Base-by-base conservation (phyloP, 2,329 filamentous ascomycete genomes). In the Neoascochyta sp. region DNA sequence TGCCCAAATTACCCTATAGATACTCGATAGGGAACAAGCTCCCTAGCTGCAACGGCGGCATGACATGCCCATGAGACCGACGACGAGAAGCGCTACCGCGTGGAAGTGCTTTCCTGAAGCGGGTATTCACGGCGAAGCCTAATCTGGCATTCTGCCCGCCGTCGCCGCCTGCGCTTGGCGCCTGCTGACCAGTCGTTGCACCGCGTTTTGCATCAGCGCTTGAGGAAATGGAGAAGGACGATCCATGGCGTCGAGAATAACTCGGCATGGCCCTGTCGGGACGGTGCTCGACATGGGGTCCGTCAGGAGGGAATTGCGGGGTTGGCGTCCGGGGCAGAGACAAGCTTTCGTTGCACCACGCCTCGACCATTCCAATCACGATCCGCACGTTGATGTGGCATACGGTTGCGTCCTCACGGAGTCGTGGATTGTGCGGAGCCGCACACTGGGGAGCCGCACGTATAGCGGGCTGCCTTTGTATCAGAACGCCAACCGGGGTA, bases 1-100 rank as follows among this genome's bases (percentile, higher is more conserved):
- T 41, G 33, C 27, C 29, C 10, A 19, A 41, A 54, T 60, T 58
- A 58, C 53, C 54, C 54, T 49, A 57, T 57, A 57, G 36, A 37
- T 49, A 46, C 39, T 45, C 48, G 47, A 54, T 56, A 54, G 51
- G 48, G 41, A 24, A 31, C 33, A 41, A 40, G 32, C 43, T 37
- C 32, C 28, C 32, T 32, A 39, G 34, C 29, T 35, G 36, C 39
- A 36, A 43, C 42, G 35, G 37, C 39, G n/a, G 36, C 42, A 52
- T 50, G 51, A 54, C 48, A 52, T 41, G 36, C 44, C 38, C 44
- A 47, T 36, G 38, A 33, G 44, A 37, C 41, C 36, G 36, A 31
- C 45, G 33, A 29, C 43, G 29, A 29, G 28, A 29, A 33, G 11
- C 35, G 27, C 32, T 43, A 41, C 26, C 30, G 36, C 27, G 40